phyloP scores from a whole-genome alignment of 768 basidiomycete species.

The Lactarius indigo region DNA sequence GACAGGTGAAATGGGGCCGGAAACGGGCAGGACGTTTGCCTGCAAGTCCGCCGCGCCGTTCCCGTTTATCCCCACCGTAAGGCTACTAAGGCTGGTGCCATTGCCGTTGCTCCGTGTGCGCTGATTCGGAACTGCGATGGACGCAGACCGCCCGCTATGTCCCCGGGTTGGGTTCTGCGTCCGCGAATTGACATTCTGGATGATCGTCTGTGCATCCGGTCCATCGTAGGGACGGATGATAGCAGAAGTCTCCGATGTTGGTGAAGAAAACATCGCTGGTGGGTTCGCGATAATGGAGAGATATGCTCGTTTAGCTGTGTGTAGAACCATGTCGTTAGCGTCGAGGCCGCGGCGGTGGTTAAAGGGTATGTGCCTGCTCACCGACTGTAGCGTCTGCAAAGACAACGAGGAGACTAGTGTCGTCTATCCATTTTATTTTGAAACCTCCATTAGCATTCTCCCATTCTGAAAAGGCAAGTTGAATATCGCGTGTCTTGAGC shows the following conservation, averaged over 20 bases:
- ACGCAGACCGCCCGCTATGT: conserved; percentile 55
- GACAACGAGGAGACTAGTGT: conserved; percentile 91
- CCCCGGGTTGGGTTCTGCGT: conserved; percentile 61
- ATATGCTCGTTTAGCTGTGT: conserved; percentile 92
- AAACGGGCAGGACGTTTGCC: neutral
- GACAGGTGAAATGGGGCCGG: conserved; percentile 26
- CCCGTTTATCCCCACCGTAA: conserved; percentile 32
- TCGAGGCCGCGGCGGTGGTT: conserved; percentile 8
- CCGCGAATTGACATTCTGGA: conserved; percentile 78
- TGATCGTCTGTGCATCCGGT: conserved; percentile 83
- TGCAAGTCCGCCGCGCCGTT: conserved; percentile 17
- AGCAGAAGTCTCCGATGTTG: conserved; percentile 48
- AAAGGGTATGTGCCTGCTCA: conserved; percentile 44
- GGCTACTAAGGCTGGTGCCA: conserved; percentile 32
- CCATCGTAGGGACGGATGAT: conserved; percentile 91
- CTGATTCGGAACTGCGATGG: conserved; percentile 41
- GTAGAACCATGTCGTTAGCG: conserved; percentile 10
- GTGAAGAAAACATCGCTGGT: conserved; percentile 62
- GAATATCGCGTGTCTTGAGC: conserved; percentile 97
- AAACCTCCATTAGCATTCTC: conserved; percentile 85
- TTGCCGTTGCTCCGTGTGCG: conserved; percentile 38
- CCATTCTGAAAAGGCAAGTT: conserved; percentile 85
- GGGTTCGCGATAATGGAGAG: conserved; percentile 84
- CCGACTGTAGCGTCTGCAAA: conserved; percentile 88
- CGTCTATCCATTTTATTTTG: conserved; percentile 99